phyloP scores from a whole-genome alignment of 2,329 filamentous ascomycete genomes.

The Neonectria sp. region DNA sequence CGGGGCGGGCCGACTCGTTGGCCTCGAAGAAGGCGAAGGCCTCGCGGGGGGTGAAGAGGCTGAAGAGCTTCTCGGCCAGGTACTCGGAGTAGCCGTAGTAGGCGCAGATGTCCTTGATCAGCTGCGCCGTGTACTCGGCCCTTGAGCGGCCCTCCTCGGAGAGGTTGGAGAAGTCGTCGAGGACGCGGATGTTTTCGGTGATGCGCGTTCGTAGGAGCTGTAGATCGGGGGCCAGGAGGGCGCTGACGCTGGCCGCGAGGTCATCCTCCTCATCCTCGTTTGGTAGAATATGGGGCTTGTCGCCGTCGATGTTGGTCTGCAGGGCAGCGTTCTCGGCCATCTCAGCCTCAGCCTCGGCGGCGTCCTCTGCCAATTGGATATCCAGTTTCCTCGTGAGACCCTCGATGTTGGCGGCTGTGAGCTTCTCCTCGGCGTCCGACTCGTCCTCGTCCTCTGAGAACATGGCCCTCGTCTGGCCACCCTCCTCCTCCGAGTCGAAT shows the following conservation, averaged over 20 bases:
- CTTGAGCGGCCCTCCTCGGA: constrained; percentile 85
- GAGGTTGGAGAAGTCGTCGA: constrained; percentile 89
- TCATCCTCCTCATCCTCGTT: constrained; percentile 76
- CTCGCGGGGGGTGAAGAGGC: constrained; percentile 92
- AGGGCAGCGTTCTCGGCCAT: constrained; percentile 86
- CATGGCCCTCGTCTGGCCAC: constrained; percentile 72
- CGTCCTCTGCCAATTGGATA: constrained; percentile 81
- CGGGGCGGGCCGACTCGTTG: constrained; percentile 93
- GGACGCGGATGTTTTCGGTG: constrained; percentile 91
- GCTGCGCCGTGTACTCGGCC: constrained; percentile 87
- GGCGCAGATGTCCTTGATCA: constrained; percentile 92
- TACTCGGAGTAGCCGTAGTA: constrained; percentile 98
- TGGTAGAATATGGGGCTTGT: constrained; percentile 76
- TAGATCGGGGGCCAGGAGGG: constrained; percentile 86
- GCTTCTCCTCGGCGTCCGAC: constrained; percentile 88
- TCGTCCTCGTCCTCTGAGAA: constrained; percentile 97
- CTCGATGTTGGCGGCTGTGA: constrained; percentile 96
- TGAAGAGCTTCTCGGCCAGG: constrained; percentile 95
- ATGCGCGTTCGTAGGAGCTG: constrained; percentile 91
- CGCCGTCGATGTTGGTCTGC: constrained; percentile 93
- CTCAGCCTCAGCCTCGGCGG: constrained; percentile 87
- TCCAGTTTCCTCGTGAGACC: constrained; percentile 91
- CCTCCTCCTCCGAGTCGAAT: constrained; percentile 80
- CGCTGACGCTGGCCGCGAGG: constrained; percentile 70
- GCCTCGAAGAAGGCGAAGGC: constrained; percentile 99